A percentile compares a stretch with the other conserved stretches of the same genome.
Evolutionary conservation across 345 rosid genomes (phyloP).

Genomic region (Brassica nigra): DNA sequence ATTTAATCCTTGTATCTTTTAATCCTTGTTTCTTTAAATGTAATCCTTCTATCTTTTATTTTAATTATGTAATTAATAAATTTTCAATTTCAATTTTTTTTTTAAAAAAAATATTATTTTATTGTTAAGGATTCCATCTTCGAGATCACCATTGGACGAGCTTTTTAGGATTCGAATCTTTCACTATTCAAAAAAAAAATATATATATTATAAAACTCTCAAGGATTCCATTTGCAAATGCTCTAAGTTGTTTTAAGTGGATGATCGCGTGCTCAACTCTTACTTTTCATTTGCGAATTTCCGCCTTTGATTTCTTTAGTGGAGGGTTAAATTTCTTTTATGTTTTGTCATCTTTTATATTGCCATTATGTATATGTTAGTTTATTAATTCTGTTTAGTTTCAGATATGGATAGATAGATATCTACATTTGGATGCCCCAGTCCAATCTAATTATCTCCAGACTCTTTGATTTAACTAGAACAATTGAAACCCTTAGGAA

Average conservation of each 20-base stretch:
- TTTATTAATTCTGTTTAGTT: neutral
- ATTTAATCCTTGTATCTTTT: no score
- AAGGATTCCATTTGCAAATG: no score
- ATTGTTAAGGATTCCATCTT: no score
- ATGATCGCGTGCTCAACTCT: constrained; percentile 17
- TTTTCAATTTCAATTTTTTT: no score
- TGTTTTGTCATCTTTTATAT: neutral
- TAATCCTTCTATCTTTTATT: no score
- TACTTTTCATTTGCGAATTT: constrained; percentile 12
- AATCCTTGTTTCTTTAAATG: no score
- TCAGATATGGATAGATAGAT: neutral
- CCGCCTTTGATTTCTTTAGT: constrained; percentile 24
- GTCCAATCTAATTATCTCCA: neutral
- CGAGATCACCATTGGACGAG: no score
- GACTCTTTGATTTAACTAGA: neutral
- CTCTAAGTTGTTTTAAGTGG: constrained; percentile 14
- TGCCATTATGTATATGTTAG: constrained; percentile 5
- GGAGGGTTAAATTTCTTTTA: neutral
- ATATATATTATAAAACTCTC: no score
- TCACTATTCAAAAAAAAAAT: no score
- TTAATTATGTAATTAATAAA: no score
- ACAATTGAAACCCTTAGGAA: neutral
- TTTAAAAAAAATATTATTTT: no score
- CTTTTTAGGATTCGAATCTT: no score
- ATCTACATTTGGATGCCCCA: neutral